phyloP scores from a whole-genome alignment of 371 early-diverging fungal genomes.

The Umbelopsis sp. region DNA sequence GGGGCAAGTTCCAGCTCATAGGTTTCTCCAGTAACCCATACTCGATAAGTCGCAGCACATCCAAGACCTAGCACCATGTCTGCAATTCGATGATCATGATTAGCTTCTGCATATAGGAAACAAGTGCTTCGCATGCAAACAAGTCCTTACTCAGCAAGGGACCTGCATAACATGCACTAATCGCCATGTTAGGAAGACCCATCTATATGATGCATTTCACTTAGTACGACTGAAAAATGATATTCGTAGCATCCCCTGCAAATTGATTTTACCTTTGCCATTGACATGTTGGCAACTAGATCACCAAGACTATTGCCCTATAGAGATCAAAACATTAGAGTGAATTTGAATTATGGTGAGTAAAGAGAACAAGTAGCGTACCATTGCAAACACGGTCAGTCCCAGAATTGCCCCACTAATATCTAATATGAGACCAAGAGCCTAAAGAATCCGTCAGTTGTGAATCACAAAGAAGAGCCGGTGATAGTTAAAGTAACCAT shows the following conservation, averaged over 20 bases:
- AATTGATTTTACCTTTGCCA: conserved; percentile 56
- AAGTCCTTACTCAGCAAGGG: conserved; percentile 71
- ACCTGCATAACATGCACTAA: conserved; percentile 86
- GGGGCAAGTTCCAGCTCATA: conserved; percentile 56
- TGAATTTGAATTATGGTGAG: not conserved
- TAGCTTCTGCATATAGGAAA: not conserved
- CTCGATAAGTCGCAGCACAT: conserved; percentile 62
- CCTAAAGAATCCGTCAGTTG: conserved; percentile 29
- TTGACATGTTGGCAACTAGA: conserved; percentile 80
- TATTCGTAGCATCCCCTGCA: not conserved
- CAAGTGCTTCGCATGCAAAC: not conserved
- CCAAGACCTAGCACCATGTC: conserved; percentile 82
- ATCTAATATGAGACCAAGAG: conserved; percentile 73
- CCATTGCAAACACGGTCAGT: conserved; percentile 82
- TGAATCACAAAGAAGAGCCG: not conserved
- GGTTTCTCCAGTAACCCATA: conserved; percentile 39
- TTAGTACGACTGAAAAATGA: not conserved
- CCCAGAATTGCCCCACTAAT: conserved; percentile 86
- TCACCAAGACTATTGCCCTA: conserved; percentile 87
- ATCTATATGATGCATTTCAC: conserved; percentile 33
- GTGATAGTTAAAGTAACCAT: not conserved
- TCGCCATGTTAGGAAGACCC: conserved; percentile 87
- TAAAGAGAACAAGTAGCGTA: conserved; percentile 26
- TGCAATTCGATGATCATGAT: conserved; percentile 23
- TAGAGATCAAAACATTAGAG: conserved; percentile 14